Conservation (phyloP, 495 filamentous ascomycete genomes). For the Talaromyces proteolyticus region DNA sequence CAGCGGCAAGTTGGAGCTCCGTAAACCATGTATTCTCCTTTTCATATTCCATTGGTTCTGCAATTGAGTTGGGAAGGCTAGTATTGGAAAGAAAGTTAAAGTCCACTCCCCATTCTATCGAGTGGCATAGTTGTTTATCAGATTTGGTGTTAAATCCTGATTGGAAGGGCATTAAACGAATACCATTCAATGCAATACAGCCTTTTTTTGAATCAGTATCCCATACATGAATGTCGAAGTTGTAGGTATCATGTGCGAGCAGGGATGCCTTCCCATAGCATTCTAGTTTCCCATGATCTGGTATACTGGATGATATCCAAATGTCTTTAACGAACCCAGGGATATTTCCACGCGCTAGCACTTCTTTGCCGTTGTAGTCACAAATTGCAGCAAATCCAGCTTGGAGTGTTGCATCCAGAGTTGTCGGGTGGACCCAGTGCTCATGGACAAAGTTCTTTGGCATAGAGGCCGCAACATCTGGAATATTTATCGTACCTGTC, state of each 20-base stretch:
- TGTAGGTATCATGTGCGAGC: neutral
- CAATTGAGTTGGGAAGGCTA: neutral
- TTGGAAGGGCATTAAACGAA: neutral
- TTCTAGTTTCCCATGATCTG: neutral
- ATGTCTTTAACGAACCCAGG: neutral
- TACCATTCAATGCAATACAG: neutral
- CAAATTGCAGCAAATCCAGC: conserved; percentile 1
- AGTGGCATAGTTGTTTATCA: neutral
- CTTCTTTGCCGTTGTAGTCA: neutral
- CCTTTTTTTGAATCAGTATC: neutral
- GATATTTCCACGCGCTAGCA: neutral
- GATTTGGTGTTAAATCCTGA: neutral
- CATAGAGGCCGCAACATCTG: conserved; percentile 11
- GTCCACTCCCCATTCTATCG: conserved; percentile 2
- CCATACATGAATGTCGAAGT: neutral
- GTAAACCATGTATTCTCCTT: neutral
- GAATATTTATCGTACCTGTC: conserved; percentile 7
- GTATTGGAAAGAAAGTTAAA: neutral
- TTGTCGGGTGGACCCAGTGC: conserved; percentile 12
- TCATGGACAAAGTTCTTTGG: conserved; percentile 4
- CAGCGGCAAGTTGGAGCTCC: neutral
- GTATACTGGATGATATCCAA: neutral
- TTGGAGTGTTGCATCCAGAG: conserved; percentile 8
- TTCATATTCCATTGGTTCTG: neutral
- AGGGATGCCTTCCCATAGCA: neutral